phyloP scores from a whole-genome alignment of 148 eudicot genomes.

The Rhododendron kiyosumense region DNA sequence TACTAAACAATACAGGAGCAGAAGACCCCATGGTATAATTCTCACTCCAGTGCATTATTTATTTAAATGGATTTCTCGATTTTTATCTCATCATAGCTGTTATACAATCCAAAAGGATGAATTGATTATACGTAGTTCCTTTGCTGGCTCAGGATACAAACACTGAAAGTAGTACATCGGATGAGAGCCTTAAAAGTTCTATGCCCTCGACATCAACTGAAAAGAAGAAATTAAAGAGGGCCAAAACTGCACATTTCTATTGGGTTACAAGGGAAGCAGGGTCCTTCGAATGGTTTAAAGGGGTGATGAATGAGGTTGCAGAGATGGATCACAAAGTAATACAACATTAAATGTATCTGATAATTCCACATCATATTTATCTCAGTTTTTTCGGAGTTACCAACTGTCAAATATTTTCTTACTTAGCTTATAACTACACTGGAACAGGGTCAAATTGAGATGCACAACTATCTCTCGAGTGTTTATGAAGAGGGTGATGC shows the following conservation, averaged over 20 bases:
- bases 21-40: constrained; percentile 47
- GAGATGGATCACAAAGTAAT: constrained; percentile 85
- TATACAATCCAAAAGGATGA: background rate
- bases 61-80: background rate
- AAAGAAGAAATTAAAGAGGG: constrained; percentile 54
- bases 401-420: background rate
- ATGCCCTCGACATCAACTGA: constrained; percentile 46
- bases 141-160: constrained; percentile 52
- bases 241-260: constrained; percentile 77
- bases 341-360: background rate
- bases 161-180: constrained; percentile 70
- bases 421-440: background rate
- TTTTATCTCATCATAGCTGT: background rate
- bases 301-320: constrained; percentile 96
- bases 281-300: constrained; percentile 98
- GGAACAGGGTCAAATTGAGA: constrained; percentile 81
- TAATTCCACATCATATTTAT: background rate
- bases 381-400: background rate
- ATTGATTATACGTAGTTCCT: constrained; percentile 2
- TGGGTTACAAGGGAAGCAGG: constrained; percentile 96
- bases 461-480: constrained; percentile 94
- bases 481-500: constrained; percentile 99
- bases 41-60: background rate
- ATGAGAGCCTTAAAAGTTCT: constrained; percentile 66
- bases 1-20: constrained; percentile 55